These are phyloP conservation scores for Aureobasidium pullulans DNA, from an alignment of 2,329 filamentous ascomycete genomes.

Conservation along the genomic window DNA sequence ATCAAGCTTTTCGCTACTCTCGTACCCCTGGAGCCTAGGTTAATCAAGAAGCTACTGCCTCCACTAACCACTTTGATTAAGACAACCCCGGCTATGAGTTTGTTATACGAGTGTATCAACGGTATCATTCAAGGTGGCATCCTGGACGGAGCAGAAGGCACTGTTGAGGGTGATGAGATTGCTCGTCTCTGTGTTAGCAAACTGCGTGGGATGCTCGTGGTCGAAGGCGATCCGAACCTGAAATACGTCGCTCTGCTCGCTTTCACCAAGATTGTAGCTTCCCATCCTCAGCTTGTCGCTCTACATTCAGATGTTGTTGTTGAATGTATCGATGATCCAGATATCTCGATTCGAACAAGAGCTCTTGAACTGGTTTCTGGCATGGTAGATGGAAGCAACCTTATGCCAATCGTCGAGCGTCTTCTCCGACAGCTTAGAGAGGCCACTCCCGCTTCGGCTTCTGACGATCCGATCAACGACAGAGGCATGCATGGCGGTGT, in stretches of 20 bases:
- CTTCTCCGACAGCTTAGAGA: conserved; percentile 77
- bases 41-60: conserved; percentile 84
- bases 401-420: conserved; percentile 76
- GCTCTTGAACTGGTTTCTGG: conserved; percentile 85
- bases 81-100: conserved; percentile 94
- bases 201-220: conserved; percentile 84
- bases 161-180: conserved; percentile 80
- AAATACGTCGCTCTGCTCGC: conserved; percentile 96
- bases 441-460: conserved; percentile 49
- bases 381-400: conserved; percentile 84
- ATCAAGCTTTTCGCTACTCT: conserved; percentile 97
- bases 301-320: conserved; percentile 94
- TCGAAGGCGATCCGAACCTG: conserved; percentile 89
- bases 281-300: conserved; percentile 80
- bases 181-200: conserved; percentile 88
- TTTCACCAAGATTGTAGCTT: conserved; percentile 87
- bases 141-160: conserved; percentile 71
- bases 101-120: conserved; percentile 96
- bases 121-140: conserved; percentile 97
- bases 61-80: conserved; percentile 89
- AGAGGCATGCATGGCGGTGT: conserved; percentile 36
- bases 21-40: conserved; percentile 81
- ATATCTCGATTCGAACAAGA: conserved; percentile 91
- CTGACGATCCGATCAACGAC: conserved; percentile 40
- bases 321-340: conserved; percentile 89